phyloP scores from a whole-genome alignment of 805 yeast genomes.

The Saccharomyces eubayanus region DNA sequence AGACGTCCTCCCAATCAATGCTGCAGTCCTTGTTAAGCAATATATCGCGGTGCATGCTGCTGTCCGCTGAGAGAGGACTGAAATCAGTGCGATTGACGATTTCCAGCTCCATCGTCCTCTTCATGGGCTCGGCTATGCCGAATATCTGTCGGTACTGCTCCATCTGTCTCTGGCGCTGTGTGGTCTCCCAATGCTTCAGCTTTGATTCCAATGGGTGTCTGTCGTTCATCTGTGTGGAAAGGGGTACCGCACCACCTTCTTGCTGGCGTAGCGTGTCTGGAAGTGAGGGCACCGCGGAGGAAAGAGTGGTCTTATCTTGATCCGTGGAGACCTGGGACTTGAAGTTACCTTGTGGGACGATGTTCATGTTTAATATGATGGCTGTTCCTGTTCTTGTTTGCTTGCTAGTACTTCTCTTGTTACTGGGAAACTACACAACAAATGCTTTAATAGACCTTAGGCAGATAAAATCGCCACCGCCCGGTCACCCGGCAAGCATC shows the following conservation, averaged over 20 bases:
- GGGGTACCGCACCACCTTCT: conserved; percentile 49
- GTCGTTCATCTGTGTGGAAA: conserved; percentile 54
- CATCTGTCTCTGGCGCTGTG: conserved; percentile 59
- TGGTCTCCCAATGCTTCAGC: conserved; percentile 69
- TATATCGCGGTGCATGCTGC: conserved; percentile 62
- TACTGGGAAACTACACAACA: not conserved
- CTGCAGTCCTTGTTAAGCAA: conserved; percentile 66
- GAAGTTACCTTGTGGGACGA: conserved; percentile 47
- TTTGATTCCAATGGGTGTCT: conserved; percentile 84
- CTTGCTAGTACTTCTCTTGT: not conserved
- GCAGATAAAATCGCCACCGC: not conserved
- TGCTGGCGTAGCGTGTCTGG: conserved; percentile 61
- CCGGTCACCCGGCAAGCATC: not conserved
- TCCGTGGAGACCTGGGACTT: conserved; percentile 43
- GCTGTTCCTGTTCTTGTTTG: not conserved
- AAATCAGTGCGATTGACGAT: conserved; percentile 64
- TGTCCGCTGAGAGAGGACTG: conserved; percentile 47
- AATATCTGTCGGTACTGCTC: conserved; percentile 75
- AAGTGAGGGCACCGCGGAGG: conserved; percentile 60
- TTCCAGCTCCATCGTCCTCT: conserved; percentile 79
- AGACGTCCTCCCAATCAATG: conserved; percentile 92
- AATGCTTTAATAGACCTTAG: not conserved
- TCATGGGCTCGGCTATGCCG: conserved; percentile 92
- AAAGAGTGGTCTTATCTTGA: conserved; percentile 41
- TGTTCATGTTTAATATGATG: conserved; percentile 29